These are phyloP conservation scores for Populus hybrid DNA, from an alignment of 441 rosid species.

Conservation along the genomic window DNA sequence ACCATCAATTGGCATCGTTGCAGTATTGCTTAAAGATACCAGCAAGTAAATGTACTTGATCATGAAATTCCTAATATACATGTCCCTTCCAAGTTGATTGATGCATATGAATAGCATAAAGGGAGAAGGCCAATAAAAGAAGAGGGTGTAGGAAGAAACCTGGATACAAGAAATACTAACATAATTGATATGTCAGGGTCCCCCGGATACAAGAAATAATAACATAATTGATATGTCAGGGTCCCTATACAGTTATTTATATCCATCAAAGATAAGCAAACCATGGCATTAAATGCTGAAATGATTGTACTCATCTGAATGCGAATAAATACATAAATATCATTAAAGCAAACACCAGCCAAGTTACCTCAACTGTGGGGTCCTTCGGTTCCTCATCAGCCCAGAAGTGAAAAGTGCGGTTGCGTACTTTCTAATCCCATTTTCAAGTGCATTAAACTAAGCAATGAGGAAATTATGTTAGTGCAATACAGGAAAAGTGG, in stretches of 20 bases:
- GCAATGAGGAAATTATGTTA: constrained; percentile 16
- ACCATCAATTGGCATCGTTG: not conserved
- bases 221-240: too few species aligned
- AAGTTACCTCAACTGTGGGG: constrained; percentile 78
- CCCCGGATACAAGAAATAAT: too few species aligned
- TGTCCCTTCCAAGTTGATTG: not conserved
- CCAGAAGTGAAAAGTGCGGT: constrained; percentile 59
- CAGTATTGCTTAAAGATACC: not conserved
- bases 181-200: too few species aligned
- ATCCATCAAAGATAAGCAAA: not conserved
- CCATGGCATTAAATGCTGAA: not conserved
- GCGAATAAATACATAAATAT: not conserved
- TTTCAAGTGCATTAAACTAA: constrained; percentile 75
- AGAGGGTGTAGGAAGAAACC: too few species aligned
- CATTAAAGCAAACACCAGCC: not conserved
- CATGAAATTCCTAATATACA: not conserved
- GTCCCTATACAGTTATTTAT: too few species aligned
- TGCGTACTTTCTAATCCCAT: constrained; percentile 55
- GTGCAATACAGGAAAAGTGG: constrained; percentile 9
- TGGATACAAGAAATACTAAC: too few species aligned
- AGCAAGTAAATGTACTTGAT: not conserved
- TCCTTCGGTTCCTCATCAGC: constrained; percentile 67
- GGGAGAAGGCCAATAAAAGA: not conserved
- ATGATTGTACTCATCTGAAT: not conserved
- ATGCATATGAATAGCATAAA: constrained; percentile 13